Evolutionary conservation across 2,329 filamentous ascomycete genomes (phyloP), one percentile per base, ranked within the genome.

Genomic region (Pseudopyrenochaeta lycopersici): DNA sequence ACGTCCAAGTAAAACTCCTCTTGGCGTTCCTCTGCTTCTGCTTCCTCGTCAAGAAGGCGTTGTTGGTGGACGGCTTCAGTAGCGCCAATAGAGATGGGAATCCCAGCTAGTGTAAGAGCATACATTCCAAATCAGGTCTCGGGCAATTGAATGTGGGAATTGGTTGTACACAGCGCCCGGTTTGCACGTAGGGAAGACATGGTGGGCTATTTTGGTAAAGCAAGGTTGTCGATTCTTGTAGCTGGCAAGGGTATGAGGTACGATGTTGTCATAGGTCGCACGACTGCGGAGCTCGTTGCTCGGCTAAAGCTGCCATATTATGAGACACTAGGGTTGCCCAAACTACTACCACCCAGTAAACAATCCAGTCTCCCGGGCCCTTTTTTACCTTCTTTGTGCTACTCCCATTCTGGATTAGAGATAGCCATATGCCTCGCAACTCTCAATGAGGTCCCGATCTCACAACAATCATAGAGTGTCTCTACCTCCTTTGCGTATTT

Each of bases 1-100:
- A 80, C 77, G 56, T 82, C 79, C n/a, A 84, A 58, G 50, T 79
- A 76, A 68, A 83, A 84, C 43, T 81, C 81, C 29, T 78, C 74
- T 71, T 81, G 80, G 15, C 80, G 80, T 18, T 77, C 75, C 46
- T 80, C 75, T 27, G 78, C 77, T 38, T 78, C 76, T 23, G 78
- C 77, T 66, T 82, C 79, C 54, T 78, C 77, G 55, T 82, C 80
- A 30, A 79, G 72, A 30, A 80, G 73, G 50, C 77, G 73, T 52
- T 82, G 80, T 54, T 82, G 76, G 21, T 76, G 74, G 14, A 83
- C 78, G 44, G 79, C 81, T 74, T 83, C 79, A 33, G 78, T 78
- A 21, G 82, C 78, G 62, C 81, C 81, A 10, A 81, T 78, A 9
- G 77, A 75, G 36, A 79, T 78, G 17, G 79, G 78, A 35, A 83